Evolutionary conservation across 768 basidiomycete genomes (phyloP), one percentile per base, ranked within the genome.

Genomic region (Boletellus sp.): DNA sequence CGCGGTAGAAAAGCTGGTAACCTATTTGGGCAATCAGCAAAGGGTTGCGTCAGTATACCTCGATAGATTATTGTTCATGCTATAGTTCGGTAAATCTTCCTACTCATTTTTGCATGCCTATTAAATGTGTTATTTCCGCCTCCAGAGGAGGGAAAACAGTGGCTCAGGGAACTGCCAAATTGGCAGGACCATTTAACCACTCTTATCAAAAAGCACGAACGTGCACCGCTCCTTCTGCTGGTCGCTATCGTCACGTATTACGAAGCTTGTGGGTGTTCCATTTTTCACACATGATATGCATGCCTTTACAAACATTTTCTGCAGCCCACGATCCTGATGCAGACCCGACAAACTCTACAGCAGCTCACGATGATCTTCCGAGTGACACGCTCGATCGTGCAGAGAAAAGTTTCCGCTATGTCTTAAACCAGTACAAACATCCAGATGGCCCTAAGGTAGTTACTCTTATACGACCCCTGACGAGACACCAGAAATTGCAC

Each of bases 171-270:
- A 17, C 48, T 59, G 17, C 42, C 17, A 3, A 5, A 26, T 23
- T 62, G 61, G 61, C 43, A 34, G 26, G 6, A 26, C 8, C 22
- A 44, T 19, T 53, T 61, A 11, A 39, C 15, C 17, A 35, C 15
- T 1, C 48, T 60, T 23, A 57, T 61, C 5, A 23, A 37, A 4
- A 48, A 38, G n/a, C 10, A 7, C 12, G 4, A 46, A 6, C 49
- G 48, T 19, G 32, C 47, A 2, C 39, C 51, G 11, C 45, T 61
- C 12, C 53, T 61, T 5, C 51, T 42, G 36, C 56, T 62, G 2
- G 59, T 62, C n/a, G 42, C 53, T 19, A 55, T 62, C 17, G 49
- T 61, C 2, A 56, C 59, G 11, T 61, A 55, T 45, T 55, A 50
- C 13, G 60, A 61, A 37, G 45, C 54, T 17, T 52, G 60, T 62